Evolutionary conservation across 306 rosid genomes (phyloP).

Genomic region (Prunus padus): DNA sequence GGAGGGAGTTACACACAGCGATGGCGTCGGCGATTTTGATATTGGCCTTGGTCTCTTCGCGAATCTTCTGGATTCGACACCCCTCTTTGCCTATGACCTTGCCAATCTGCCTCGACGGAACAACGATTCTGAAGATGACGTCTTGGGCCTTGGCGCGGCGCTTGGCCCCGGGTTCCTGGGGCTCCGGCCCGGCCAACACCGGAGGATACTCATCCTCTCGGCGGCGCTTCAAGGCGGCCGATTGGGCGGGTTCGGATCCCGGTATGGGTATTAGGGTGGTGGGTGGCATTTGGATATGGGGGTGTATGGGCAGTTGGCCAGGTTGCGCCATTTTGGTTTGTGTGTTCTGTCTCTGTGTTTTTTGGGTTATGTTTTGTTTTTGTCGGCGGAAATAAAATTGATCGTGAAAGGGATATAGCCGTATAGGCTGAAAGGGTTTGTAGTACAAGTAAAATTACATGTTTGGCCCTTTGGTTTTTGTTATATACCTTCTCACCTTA

Average conservation of each 20-base stretch:
- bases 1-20: slow-evolving; percentile 41
- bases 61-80: slow-evolving; percentile 80
- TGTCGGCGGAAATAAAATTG: not conserved
- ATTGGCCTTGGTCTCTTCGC: slow-evolving; percentile 70
- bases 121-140: slow-evolving; percentile 77
- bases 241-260: slow-evolving; percentile 30
- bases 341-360: not conserved
- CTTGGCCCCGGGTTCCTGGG: slow-evolving; percentile 51
- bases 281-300: slow-evolving; percentile 28
- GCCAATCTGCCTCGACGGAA: slow-evolving; percentile 90
- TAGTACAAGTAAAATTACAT: no score
- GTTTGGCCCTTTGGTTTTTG: no score
- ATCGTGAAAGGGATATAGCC: not conserved
- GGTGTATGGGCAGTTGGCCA: slow-evolving; percentile 55
- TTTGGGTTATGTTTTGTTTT: not conserved
- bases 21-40: slow-evolving; percentile 86
- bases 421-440: no score
- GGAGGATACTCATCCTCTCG: slow-evolving; percentile 56
- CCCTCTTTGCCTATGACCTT: slow-evolving; percentile 96
- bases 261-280: slow-evolving; percentile 26
- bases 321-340: slow-evolving; percentile 54
- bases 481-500: no score
- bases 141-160: slow-evolving; percentile 62
- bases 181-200: slow-evolving; percentile 5
- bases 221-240: slow-evolving; percentile 59